phyloP scores from a whole-genome alignment of 768 basidiomycete species.

The Lactarius akahatsu region DNA sequence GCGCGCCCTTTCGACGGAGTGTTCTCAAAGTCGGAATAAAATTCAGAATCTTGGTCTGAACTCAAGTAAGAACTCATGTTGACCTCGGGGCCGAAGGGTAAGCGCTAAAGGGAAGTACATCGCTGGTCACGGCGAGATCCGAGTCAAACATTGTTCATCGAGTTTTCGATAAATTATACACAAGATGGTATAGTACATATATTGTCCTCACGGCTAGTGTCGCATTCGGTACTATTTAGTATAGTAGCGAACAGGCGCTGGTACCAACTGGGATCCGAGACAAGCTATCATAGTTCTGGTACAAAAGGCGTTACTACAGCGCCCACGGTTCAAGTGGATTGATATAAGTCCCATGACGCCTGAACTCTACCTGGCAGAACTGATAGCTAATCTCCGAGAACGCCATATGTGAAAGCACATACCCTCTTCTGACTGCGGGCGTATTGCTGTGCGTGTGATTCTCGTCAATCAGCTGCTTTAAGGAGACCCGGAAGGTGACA shows the following conservation, averaged over 20 bases:
- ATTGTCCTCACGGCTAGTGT: too few relatives aligned
- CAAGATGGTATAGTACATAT: too few relatives aligned
- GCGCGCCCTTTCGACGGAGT: constrained; percentile 21
- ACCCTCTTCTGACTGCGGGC: background rate
- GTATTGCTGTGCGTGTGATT: background rate
- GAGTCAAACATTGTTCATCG: background rate
- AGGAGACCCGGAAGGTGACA: background rate
- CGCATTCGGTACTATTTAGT: background rate
- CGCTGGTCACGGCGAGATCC: background rate
- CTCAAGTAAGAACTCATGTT: background rate
- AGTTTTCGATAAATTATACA: too few relatives aligned
- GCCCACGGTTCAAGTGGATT: background rate
- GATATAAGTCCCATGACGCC: background rate
- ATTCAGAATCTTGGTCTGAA: constrained; percentile 20
- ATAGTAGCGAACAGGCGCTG: background rate
- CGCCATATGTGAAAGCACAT: background rate
- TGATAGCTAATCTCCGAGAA: background rate
- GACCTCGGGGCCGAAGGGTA: background rate
- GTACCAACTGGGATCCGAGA: background rate
- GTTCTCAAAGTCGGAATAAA: constrained; percentile 20
- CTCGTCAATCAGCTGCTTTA: constrained; percentile 10
- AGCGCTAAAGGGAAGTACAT: background rate
- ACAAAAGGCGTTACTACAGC: background rate
- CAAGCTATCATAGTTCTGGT: background rate
- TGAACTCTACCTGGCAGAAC: background rate